Base-by-base conservation (phyloP, 2,329 filamentous ascomycete genomes). In the Colletotrichum sp. region DNA sequence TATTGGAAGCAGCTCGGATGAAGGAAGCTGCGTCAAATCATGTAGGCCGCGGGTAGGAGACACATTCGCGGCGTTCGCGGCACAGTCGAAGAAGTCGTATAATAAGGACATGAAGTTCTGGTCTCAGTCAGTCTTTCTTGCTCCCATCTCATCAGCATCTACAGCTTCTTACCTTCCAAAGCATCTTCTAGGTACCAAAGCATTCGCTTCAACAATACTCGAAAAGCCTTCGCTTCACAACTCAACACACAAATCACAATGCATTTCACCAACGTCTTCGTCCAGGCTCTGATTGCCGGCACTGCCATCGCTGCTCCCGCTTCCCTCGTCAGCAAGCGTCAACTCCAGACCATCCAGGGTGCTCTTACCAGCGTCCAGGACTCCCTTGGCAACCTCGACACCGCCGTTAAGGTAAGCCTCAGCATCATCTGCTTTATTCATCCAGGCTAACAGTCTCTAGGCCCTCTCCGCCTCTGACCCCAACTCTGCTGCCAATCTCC, bases 271-370 rank as follows among this genome's bases (percentile, higher is more conserved):
- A 83, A 85, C 34, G 81, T 86, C 66, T 84, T 92, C 64, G 85
- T 83, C 18, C 84, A 91, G 78, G 89, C 85, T 49, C 87, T 93
- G 70, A 79, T 84, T 59, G 83, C 89, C 78, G 90, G 91, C 79
- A 80, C 89, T 68, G 87, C 82, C 88, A 90, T 80, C 79, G 77
- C 59, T 86, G 87, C 62, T 84, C 87, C 10, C 24, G 59, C 68
- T 39, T 73, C 74, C 32, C 65, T 76, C 63, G 32, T 63, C 26
- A 76, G 71, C 68, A 72, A 77, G 68, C 68, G 68, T 60, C 91
- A 93, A 82, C 85, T 89, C 44, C 89, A 88, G 73, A 87, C 91
- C 34, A 88, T 92, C 83, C 91, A 90, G 84, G 91, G 90, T 30
- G 85, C 87, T 77, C 91, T 92, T 39, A 92, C 88, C 83, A 89